These are phyloP conservation scores for Ceratocystis ficicola DNA, from an alignment of 2,329 filamentous ascomycete species.

Conservation along the genomic window DNA sequence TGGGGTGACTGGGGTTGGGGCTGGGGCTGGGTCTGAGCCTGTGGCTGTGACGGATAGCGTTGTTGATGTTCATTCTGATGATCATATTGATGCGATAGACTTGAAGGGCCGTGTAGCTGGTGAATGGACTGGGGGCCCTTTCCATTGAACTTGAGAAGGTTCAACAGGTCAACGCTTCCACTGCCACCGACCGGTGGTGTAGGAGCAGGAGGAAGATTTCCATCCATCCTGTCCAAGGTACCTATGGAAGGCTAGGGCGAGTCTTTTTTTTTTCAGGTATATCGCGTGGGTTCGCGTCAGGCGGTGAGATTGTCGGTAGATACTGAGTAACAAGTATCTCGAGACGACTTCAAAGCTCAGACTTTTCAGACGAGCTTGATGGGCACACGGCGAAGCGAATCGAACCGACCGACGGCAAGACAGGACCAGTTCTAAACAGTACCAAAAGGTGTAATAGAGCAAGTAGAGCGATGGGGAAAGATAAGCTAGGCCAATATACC, in stretches of 20 bases:
- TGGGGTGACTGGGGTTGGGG: conserved; percentile 22
- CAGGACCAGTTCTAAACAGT: not conserved
- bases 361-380: conserved; percentile 22
- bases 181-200: conserved; percentile 35
- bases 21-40: conserved; percentile 23
- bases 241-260: not conserved
- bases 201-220: conserved; percentile 39
- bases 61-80: conserved; percentile 26
- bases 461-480: not conserved
- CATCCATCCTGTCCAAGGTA: conserved; percentile 21
- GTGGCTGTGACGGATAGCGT: conserved; percentile 25
- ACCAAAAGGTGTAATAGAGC: not conserved
- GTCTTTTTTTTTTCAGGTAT: not conserved
- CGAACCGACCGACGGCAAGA: conserved; percentile 7
- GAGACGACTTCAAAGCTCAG: conserved; percentile 22
- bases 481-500: conserved; percentile 5
- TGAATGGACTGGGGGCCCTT: conserved; percentile 27
- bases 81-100: conserved; percentile 28
- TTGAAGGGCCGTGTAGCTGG: conserved; percentile 25
- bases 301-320: conserved; percentile 1
- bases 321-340: conserved; percentile 21
- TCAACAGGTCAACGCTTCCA: conserved; percentile 40
- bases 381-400: conserved; percentile 16
- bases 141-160: conserved; percentile 48
- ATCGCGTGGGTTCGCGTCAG: conserved; percentile 16